A percentile compares a stretch with the other conserved stretches of the same genome.
Evolutionary conservation across 768 basidiomycete species (phyloP).

Genomic region (Suillus fuscotomentosus): DNA sequence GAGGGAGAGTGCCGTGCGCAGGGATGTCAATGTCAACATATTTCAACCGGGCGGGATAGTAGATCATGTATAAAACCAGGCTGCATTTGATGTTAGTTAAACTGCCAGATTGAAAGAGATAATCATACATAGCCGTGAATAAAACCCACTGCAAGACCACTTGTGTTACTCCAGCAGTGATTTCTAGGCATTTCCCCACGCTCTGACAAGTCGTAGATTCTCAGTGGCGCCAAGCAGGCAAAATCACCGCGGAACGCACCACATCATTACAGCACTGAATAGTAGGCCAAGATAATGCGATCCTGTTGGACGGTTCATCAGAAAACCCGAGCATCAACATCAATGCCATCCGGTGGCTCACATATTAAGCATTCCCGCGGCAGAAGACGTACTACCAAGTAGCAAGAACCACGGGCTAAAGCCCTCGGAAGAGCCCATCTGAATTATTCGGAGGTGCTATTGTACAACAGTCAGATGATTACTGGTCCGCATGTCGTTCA

Average conservation of each 20-base stretch:
- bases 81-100: conserved; percentile 38
- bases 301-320: conserved; percentile 39
- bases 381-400: conserved; percentile 82
- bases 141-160: conserved; percentile 80
- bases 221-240: not conserved
- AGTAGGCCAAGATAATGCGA: conserved; percentile 82
- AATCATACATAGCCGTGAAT: conserved; percentile 80
- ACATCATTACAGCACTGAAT: conserved; percentile 78
- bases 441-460: conserved; percentile 80
- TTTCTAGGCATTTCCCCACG: conserved; percentile 70
- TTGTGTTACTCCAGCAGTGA: conserved; percentile 80
- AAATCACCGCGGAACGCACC: conserved; percentile 43
- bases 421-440: conserved; percentile 77
- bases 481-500: not conserved
- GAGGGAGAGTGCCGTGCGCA: conserved; percentile 40
- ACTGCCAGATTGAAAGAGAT: not conserved
- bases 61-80: conserved; percentile 86
- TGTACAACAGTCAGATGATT: not conserved
- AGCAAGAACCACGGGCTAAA: conserved; percentile 91
- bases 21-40: conserved; percentile 49
- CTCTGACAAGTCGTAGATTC: conserved; percentile 39
- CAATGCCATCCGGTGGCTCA: conserved; percentile 29
- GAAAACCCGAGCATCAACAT: not conserved
- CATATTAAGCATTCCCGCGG: conserved; percentile 86
- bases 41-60: conserved; percentile 86